Conservation (phyloP, 1,284 basidiomycete species). For the Polyporus tsugae region DNA sequence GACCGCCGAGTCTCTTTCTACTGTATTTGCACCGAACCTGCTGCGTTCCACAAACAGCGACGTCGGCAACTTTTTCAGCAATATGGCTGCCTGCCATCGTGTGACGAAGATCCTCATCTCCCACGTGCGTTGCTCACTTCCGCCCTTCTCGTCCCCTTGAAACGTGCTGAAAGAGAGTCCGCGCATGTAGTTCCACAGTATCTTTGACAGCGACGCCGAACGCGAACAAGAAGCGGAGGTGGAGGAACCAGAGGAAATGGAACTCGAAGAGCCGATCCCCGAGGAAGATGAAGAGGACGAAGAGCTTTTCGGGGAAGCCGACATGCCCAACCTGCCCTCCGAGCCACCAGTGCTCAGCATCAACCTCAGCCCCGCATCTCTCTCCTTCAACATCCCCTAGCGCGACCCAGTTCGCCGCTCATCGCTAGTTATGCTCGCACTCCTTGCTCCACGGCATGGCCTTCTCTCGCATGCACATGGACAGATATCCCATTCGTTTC, state of each 20-base stretch:
- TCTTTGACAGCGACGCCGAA: slow-evolving; percentile 58
- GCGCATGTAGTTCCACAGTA: slow-evolving; percentile 51
- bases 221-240: slow-evolving; percentile 49
- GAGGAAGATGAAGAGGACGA: slow-evolving; percentile 57
- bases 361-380: slow-evolving; percentile 35
- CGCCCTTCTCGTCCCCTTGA: neutral
- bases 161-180: slow-evolving; percentile 1
- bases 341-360: slow-evolving; percentile 36
- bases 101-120: slow-evolving; percentile 82
- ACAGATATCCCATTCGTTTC: slow-evolving; percentile 3
- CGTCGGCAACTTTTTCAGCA: slow-evolving; percentile 75
- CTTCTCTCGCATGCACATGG: neutral
- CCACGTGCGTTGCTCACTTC: slow-evolving; percentile 60
- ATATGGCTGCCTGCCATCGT: slow-evolving; percentile 79
- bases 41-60: slow-evolving; percentile 76
- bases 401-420: neutral
- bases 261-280: slow-evolving; percentile 55
- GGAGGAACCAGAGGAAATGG: slow-evolving; percentile 49
- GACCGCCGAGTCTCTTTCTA: slow-evolving; percentile 83
- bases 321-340: slow-evolving; percentile 27
- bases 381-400: slow-evolving; percentile 36
- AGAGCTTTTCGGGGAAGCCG: slow-evolving; percentile 33
- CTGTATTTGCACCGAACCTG: slow-evolving; percentile 85
- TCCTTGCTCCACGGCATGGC: slow-evolving; percentile 11
- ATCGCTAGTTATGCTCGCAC: neutral